Base-by-base conservation (phyloP, 1,284 basidiomycete species). In the Marasmius sp. region DNA sequence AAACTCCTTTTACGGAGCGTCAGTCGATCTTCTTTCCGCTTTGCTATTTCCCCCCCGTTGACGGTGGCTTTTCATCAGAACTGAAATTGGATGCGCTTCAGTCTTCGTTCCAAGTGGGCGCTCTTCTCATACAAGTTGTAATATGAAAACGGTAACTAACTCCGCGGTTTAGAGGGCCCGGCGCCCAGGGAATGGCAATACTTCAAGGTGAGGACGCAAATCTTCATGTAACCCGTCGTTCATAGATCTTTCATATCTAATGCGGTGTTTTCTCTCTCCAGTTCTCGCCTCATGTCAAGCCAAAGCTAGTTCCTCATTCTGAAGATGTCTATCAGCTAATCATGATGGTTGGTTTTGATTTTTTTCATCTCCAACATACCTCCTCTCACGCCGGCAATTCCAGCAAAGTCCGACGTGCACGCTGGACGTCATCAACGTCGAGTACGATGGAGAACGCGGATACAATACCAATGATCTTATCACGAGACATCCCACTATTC, bases 401-500 rank as follows among this genome's bases (percentile, higher is more conserved):
- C 14, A 60, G 62, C 43, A 59, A 22, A 52, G 48, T 55, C 34
- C 50, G 33, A 33, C 56, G 3, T 43, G 57, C 57, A 56, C 60
- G 20, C 43, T 59, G 43, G 54, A 59, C 34, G 51, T 58, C 10
- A 52, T 61, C 37, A 55, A 60, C 27, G 59, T 55, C 12, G 41
- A 55, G 37, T 36, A 55, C 36, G 63, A 69, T 27, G 67, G 65
- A 16, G 39, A 64, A 7, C 63, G 65, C 1, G 69, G 66, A 6
- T 70, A 66, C 54, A 55, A 56, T 38, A 67, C 77, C 11, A 75
- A 69, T 33, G 79, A 80, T 66, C 64, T 80, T 6, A 60, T 80
- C 14, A 54, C 68, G 0, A 72, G 71, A 2, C 80, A 81, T 65
- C 79, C 79, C 6, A 75, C 74, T 0, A 72, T 74, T 12, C 66